phyloP scores from a whole-genome alignment of 2,329 filamentous ascomycete species.

The Epichloe gansuensis region DNA sequence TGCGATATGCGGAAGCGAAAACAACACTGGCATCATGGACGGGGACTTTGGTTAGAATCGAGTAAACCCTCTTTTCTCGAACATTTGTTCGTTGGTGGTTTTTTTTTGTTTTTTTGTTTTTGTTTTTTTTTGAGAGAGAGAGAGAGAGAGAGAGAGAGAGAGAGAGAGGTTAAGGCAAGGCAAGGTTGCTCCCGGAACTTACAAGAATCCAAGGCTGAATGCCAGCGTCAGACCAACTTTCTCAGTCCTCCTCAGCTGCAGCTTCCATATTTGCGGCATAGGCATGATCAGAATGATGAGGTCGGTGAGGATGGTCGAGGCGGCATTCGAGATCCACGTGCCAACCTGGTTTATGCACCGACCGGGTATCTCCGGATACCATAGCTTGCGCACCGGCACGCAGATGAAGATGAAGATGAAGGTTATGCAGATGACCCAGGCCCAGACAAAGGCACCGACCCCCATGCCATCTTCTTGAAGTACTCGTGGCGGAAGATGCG shows the following conservation, averaged over 20 bases:
- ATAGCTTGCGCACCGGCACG: slow-evolving; percentile 35
- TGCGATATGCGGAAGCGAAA: slow-evolving; percentile 36
- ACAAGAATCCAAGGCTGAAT: slow-evolving; percentile 34
- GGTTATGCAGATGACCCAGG: slow-evolving; percentile 35
- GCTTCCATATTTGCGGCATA: slow-evolving; percentile 31
- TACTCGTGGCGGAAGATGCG: slow-evolving; percentile 35
- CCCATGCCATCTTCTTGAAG: slow-evolving; percentile 29
- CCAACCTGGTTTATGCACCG: slow-evolving; percentile 36
- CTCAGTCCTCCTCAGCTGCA: slow-evolving; percentile 28
- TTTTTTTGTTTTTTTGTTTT: too few relatives aligned
- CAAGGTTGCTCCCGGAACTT: slow-evolving; percentile 8
- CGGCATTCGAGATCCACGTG: slow-evolving; percentile 37
- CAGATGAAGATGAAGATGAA: slow-evolving; percentile 42
- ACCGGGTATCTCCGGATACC: slow-evolving; percentile 32
- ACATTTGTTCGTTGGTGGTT: background rate
- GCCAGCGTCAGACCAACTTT: slow-evolving; percentile 32
- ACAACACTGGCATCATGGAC: slow-evolving; percentile 24
- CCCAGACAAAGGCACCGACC: slow-evolving; percentile 30
- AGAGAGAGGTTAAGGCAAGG: too few relatives aligned
- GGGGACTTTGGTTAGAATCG: background rate
- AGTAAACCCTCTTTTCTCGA: background rate
- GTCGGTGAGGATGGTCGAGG: slow-evolving; percentile 35
- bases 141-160: too few relatives aligned
- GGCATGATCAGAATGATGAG: slow-evolving; percentile 33
- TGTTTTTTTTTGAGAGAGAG: too few relatives aligned